phyloP scores from a whole-genome alignment of 129 eudicot genomes.

The Logfia minima region DNA sequence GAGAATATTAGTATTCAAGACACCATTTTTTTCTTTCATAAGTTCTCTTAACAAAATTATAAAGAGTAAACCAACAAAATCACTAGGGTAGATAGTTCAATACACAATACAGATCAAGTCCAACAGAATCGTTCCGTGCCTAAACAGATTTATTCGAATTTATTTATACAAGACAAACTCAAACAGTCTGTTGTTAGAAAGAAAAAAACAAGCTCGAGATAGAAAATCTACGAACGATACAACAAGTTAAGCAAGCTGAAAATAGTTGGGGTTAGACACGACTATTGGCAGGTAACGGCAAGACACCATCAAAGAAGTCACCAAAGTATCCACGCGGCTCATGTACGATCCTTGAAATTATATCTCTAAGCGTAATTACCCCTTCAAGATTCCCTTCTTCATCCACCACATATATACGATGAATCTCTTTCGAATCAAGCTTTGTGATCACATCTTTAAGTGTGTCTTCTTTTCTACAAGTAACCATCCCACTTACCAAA shows the following conservation, averaged over 20 bases:
- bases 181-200: slow-evolving; percentile 10
- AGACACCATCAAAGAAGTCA: slow-evolving; percentile 88
- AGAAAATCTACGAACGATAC: background rate
- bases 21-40: background rate
- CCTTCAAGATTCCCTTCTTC: slow-evolving; percentile 79
- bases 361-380: slow-evolving; percentile 83
- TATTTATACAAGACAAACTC: slow-evolving; percentile 26
- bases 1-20: background rate
- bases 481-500: slow-evolving; percentile 61
- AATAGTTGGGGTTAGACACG: slow-evolving; percentile 50
- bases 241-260: slow-evolving; percentile 4
- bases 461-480: slow-evolving; percentile 62
- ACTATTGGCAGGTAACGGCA: slow-evolving; percentile 80
- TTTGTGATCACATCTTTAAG: slow-evolving; percentile 64
- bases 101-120: background rate
- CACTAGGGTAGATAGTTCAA: background rate
- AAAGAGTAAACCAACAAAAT: background rate
- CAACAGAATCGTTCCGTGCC: slow-evolving; percentile 6
- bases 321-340: slow-evolving; percentile 97
- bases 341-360: slow-evolving; percentile 84
- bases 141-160: slow-evolving; percentile 22
- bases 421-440: slow-evolving; percentile 75
- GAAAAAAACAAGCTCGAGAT: background rate
- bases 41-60: background rate
- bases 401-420: slow-evolving; percentile 77